Base-by-base conservation (phyloP, 495 filamentous ascomycete genomes). In the Xylaria castorea region DNA sequence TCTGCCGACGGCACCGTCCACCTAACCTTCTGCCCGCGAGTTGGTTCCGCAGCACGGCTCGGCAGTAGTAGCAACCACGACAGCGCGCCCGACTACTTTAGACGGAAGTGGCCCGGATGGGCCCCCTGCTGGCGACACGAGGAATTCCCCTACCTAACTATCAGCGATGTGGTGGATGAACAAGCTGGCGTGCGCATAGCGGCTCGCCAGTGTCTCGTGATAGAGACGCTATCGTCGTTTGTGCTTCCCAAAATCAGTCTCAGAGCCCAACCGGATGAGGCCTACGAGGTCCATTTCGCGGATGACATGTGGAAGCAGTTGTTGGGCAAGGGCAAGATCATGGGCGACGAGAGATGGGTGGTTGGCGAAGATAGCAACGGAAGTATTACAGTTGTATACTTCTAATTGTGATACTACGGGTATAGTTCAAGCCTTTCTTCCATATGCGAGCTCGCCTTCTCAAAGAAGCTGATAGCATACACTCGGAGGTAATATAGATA, bases 261-360 rank as follows among this genome's bases (percentile, higher is more conserved):
- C 40, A 70, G 16, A 30, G 61, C 46, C 46, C 74, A 71, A n/a
- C 53, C 68, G 3, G 68, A 71, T 7, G 70, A 40, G 16, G 73
- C 74, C 0, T 80, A 81, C 4, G 81, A 82, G 61, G 78, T 81
- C 5, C 81, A 81, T 18, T 76, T 89, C 11, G 75, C 75, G 8
- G 83, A 85, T 36, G 77, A 80, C 9, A 79, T 88, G 58, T 88
- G 86, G 78, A 73, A 74, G n/a, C 82, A 90, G 73, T 78, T 93
- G 25, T 73, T 87, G 20, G 83, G 76, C 0, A 85, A 83, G 73
- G 90, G 89, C 4, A 86, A 84, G 73, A 87, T 93, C 32, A 83
- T 78, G 58, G 91, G 90, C 0, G 88, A 89, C 73, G 91, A 93
- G 76, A 76, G 86, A 36, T 92, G 90, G 84, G 57, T 92, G 22